These are phyloP conservation scores for Dioszegia crocea DNA, from an alignment of 768 basidiomycete species.

Conservation along the genomic window DNA sequence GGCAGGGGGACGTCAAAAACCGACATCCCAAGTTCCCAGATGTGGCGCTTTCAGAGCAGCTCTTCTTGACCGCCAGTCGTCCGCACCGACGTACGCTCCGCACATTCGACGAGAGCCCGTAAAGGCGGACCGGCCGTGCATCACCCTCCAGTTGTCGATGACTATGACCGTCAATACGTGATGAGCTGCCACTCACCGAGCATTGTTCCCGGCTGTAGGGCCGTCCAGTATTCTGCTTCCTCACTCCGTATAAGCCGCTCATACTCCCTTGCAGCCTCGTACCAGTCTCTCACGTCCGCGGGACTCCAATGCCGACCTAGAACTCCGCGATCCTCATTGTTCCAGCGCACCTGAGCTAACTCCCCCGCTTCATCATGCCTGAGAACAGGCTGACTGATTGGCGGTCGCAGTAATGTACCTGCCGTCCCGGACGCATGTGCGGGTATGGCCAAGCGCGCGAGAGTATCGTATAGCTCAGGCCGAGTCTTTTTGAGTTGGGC, in stretches of 20 bases:
- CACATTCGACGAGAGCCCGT: slow-evolving; percentile 85
- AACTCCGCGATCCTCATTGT: slow-evolving; percentile 86
- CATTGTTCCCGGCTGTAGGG: slow-evolving; percentile 73
- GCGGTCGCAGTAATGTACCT: slow-evolving; percentile 52
- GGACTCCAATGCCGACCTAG: slow-evolving; percentile 58
- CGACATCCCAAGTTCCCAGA: slow-evolving; percentile 24
- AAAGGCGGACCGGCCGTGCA: slow-evolving; percentile 91
- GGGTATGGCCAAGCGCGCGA: slow-evolving; percentile 66
- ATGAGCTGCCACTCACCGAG: slow-evolving; percentile 53
- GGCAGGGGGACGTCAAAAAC: slow-evolving; percentile 21
- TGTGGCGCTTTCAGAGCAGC: slow-evolving; percentile 14
- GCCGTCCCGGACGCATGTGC: slow-evolving; percentile 84
- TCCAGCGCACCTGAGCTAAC: slow-evolving; percentile 80
- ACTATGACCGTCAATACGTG: slow-evolving; percentile 53
- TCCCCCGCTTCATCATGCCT: slow-evolving; percentile 64
- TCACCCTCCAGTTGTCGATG: slow-evolving; percentile 85
- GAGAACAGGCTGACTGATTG: slow-evolving; percentile 66
- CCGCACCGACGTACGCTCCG: slow-evolving; percentile 86
- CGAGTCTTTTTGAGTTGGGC: slow-evolving; percentile 68
- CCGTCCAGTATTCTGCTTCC: slow-evolving; percentile 88
- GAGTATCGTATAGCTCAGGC: slow-evolving; percentile 65
- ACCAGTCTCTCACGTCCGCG: slow-evolving; percentile 73
- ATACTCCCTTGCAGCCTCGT: slow-evolving; percentile 76
- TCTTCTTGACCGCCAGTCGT: slow-evolving; percentile 81
- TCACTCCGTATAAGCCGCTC: slow-evolving; percentile 66